Base-by-base conservation (phyloP, 345 rosid species). In the Limnanthes douglasii region DNA sequence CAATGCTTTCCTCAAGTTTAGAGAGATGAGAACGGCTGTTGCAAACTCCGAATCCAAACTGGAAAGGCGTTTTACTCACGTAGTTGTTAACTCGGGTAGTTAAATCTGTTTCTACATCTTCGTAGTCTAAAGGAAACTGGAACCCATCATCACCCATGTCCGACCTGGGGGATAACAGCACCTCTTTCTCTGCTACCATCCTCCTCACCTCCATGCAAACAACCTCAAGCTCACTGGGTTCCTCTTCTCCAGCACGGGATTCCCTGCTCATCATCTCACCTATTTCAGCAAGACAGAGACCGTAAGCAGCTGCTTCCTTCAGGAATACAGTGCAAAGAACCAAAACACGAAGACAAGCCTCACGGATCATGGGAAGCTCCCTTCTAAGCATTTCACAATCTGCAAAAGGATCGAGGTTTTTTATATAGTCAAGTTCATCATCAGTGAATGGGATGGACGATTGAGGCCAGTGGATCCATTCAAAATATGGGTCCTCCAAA, bases 381-480 rank as follows among this genome's bases (percentile, higher is more conserved):
- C 43, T 56, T 12, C 77, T 62, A 48, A 92, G 72, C 93, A 73
- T 78, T 9, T 67, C 80, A 41, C 90, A 81, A 35, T 92, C 99
- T 18, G 28, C 48, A 6, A 32, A 8, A 10, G 82, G 93, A 54
- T 85, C 66, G 29, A 85, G 82, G n/a, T 46, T 61, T 18, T 59
- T 51, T 28, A 92, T 92, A 32, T 85, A 81, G 14, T 78, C 77
- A 33, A 92, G 79, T 60, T 92, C 99, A 59, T 75, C 96, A 21
- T 85, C 99, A 2, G 94, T 75, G 58, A 92, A 92, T n/a, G 99
- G 94, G 40, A 92, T 69, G 8, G 99, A 85, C 9, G 99, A 88
- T 51, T 85, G 96, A 21, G 99, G 99, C 99, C 96, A 92, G 48
- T 92, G 99, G 64, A 92, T 81, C 99, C 99, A 92, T 62, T 92